Conservation (phyloP, 768 basidiomycete species). For the Rhizopogon rudus region DNA sequence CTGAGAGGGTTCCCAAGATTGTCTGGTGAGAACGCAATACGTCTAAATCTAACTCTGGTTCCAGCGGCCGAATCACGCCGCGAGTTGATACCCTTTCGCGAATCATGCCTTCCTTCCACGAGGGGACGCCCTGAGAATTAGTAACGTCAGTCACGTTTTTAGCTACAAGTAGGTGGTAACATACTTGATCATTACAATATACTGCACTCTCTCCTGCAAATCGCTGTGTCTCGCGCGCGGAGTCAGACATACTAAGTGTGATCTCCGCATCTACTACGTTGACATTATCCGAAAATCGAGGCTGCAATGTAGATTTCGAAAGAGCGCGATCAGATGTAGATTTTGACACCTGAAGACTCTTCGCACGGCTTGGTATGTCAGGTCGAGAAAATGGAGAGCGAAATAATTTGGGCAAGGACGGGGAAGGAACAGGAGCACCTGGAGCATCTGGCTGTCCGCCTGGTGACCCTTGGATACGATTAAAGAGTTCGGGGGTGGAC, state of each 20-base stretch:
- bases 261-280: slow-evolving; percentile 17
- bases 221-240: slow-evolving; percentile 12
- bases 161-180: slow-evolving; percentile 9
- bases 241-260: slow-evolving; percentile 9
- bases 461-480: background rate
- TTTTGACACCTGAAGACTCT: slow-evolving; percentile 8
- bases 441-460: background rate
- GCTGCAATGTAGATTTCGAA: background rate
- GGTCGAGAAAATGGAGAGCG: slow-evolving; percentile 10
- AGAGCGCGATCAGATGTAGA: slow-evolving; percentile 8
- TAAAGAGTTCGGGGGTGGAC: slow-evolving; percentile 4
- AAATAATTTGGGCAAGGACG: background rate
- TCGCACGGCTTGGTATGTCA: slow-evolving; percentile 13
- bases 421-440: background rate
- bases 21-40: slow-evolving; percentile 63
- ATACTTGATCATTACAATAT: slow-evolving; percentile 48
- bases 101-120: slow-evolving; percentile 66
- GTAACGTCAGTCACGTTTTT: slow-evolving; percentile 2
- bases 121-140: slow-evolving; percentile 25
- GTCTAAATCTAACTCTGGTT: slow-evolving; percentile 59
- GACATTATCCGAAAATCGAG: slow-evolving; percentile 1
- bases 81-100: slow-evolving; percentile 83
- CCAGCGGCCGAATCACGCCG: slow-evolving; percentile 80
- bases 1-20: slow-evolving; percentile 70
- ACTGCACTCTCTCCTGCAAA: slow-evolving; percentile 60